A percentile compares a stretch with the other conserved stretches of the same genome.
Conservation (phyloP, 768 basidiomycete genomes). For the Porphyrellus cyaneotinctus region DNA sequence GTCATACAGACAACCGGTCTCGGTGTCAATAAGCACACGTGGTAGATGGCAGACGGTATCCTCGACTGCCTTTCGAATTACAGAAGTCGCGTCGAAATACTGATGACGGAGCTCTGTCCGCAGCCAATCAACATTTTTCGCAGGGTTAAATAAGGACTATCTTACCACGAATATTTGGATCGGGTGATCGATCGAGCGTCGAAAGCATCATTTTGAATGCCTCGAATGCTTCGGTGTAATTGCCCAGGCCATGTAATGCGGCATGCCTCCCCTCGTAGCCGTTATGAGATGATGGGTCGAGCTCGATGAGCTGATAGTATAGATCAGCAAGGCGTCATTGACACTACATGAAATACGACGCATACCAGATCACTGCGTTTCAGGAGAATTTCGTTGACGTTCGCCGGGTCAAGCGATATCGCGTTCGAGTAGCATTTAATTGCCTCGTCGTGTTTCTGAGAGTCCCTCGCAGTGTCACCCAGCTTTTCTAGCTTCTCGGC, state of each 20-base stretch:
- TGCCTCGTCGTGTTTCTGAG: neutral
- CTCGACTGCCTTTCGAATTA: neutral
- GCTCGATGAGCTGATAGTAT: neutral
- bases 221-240: neutral
- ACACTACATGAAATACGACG: neutral
- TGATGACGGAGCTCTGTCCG: neutral
- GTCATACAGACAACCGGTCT: neutral
- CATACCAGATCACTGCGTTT: neutral
- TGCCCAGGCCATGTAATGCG: neutral
- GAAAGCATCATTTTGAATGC: neutral
- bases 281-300: neutral
- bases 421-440: neutral
- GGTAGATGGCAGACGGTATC: neutral
- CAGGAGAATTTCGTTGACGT: neutral
- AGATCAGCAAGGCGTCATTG: neutral
- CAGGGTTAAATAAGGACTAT: fast-evolving
- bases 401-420: neutral
- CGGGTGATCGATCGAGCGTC: neutral
- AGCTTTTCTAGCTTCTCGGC: neutral
- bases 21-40: neutral
- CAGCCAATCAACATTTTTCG: neutral
- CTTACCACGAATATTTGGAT: neutral
- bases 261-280: neutral
- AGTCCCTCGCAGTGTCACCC: neutral
- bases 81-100: neutral